Percentiles rank a stretch among this genome's conserved stretches.
Conservation (phyloP, 208 protist genomes). For the Naegleria fowleri region DNA sequence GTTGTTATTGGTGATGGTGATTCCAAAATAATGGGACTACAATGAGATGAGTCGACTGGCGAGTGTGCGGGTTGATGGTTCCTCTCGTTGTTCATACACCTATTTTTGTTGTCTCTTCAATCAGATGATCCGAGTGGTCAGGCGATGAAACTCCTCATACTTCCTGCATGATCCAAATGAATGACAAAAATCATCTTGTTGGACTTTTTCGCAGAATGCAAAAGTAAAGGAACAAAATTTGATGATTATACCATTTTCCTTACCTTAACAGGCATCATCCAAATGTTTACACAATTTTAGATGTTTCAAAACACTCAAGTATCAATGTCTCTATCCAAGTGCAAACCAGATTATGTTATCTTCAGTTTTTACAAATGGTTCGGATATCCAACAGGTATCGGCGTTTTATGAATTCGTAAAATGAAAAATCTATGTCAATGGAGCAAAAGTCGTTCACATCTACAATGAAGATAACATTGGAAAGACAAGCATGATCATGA, state of each 20-base stretch:
- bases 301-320: constrained; percentile 50
- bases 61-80: no score
- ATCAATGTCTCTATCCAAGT: constrained; percentile 41
- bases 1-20: no score
- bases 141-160: no score
- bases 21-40: no score
- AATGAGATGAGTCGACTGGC: no score
- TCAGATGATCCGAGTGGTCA: no score
- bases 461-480: background rate
- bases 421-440: background rate
- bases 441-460: background rate
- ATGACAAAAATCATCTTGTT: constrained; percentile 56
- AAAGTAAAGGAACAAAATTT: constrained; percentile 55
- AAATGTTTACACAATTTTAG: constrained; percentile 57
- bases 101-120: no score
- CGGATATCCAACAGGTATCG: constrained; percentile 65
- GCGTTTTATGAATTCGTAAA: constrained; percentile 54
- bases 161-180: no score
- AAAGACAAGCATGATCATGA: background rate
- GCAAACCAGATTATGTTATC: constrained; percentile 54
- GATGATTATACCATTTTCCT: background rate
- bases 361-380: constrained; percentile 75
- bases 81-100: no score
- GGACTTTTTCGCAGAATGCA: constrained; percentile 60
- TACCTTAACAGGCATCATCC: background rate